Conservation (phyloP, 306 rosid genomes). For the Trifolium repens region DNA sequence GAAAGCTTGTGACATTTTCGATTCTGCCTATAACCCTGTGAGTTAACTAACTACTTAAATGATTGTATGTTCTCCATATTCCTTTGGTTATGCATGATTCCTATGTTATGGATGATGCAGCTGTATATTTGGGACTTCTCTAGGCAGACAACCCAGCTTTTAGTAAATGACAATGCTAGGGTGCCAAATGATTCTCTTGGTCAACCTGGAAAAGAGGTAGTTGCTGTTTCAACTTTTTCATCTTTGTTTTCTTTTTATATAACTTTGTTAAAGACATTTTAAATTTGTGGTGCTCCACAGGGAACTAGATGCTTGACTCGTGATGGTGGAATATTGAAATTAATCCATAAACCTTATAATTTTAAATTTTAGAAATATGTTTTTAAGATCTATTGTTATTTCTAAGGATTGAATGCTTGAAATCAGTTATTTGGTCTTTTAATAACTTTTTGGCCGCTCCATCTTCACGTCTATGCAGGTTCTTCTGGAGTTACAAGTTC, state of each 20-base stretch:
- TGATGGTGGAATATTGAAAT: slow-evolving; percentile 17
- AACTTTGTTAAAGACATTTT: slow-evolving; percentile 12
- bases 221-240: slow-evolving; percentile 1
- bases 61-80: slow-evolving; percentile 14
- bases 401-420: neutral
- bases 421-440: slow-evolving; percentile 28
- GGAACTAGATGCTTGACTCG: slow-evolving; percentile 9
- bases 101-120: slow-evolving; percentile 57
- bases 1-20: slow-evolving; percentile 71
- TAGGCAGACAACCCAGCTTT: slow-evolving; percentile 74
- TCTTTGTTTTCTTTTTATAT: slow-evolving; percentile 15
- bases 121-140: slow-evolving; percentile 94
- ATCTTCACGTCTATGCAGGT: slow-evolving; percentile 59
- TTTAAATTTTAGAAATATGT: slow-evolving; percentile 26
- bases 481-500: slow-evolving; percentile 73
- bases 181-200: slow-evolving; percentile 52
- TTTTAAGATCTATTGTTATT: slow-evolving; percentile 36
- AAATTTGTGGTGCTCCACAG: slow-evolving; percentile 20
- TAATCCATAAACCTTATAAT: slow-evolving; percentile 23
- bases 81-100: slow-evolving; percentile 41
- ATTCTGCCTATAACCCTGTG: slow-evolving; percentile 61
- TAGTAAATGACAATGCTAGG: slow-evolving; percentile 53
- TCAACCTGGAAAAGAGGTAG: slow-evolving; percentile 70
- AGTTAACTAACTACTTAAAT: slow-evolving; percentile 49
- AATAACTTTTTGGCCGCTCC: slow-evolving; percentile 28